These are phyloP conservation scores for Pseudognaphalium luteoalbum DNA, from an alignment of 129 eudicot species.

Conservation along the genomic window DNA sequence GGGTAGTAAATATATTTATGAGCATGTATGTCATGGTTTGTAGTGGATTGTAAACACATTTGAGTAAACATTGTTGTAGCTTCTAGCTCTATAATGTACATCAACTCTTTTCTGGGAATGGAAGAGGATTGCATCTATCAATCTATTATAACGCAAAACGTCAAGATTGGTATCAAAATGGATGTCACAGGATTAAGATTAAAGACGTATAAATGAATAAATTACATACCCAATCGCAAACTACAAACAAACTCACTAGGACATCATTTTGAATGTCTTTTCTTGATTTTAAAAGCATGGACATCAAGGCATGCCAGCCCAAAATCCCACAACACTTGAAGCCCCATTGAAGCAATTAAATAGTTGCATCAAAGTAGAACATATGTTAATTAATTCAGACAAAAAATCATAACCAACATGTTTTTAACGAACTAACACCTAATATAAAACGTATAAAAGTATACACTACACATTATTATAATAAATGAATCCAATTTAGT, in stretches of 20 bases:
- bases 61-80: too few relatives aligned
- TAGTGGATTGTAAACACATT: too few relatives aligned
- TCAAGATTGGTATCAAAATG: constrained; percentile 7
- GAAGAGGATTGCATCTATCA: background rate
- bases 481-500: too few relatives aligned
- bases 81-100: too few relatives aligned
- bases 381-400: too few relatives aligned
- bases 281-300: constrained; percentile 76
- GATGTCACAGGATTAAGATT: background rate
- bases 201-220: constrained; percentile 4
- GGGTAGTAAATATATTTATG: too few relatives aligned
- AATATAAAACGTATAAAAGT: too few relatives aligned
- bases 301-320: constrained; percentile 92
- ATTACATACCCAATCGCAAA: constrained; percentile 91
- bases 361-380: constrained; percentile 55
- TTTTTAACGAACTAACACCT: too few relatives aligned
- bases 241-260: constrained; percentile 86
- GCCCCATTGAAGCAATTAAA: constrained; percentile 93
- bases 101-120: background rate
- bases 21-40: too few relatives aligned
- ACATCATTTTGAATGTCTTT: constrained; percentile 84
- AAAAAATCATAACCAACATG: too few relatives aligned
- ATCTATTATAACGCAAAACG: background rate
- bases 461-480: too few relatives aligned
- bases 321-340: constrained; percentile 93